These are phyloP conservation scores for Sphaerostilbella broomeana DNA, from an alignment of 2,329 filamentous ascomycete species.

Conservation along the genomic window DNA sequence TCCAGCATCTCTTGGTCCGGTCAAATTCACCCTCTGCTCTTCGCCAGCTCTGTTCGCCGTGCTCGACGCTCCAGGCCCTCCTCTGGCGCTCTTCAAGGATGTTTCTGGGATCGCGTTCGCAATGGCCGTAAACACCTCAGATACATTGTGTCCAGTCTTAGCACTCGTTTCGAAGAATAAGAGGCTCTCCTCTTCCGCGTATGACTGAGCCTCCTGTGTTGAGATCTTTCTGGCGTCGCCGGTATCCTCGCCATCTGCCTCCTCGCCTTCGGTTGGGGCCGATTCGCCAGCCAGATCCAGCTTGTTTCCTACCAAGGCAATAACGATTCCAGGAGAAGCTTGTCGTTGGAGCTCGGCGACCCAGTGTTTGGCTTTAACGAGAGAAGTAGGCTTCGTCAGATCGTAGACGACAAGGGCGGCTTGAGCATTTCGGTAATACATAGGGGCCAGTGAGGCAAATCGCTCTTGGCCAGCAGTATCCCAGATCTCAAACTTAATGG, in stretches of 20 bases:
- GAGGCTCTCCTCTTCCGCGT: conserved; percentile 89
- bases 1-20: conserved; percentile 63
- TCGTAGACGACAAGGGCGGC: conserved; percentile 98
- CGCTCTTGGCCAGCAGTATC: conserved; percentile 97
- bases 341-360: conserved; percentile 95
- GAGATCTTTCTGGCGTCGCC: conserved; percentile 80
- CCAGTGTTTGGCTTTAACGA: conserved; percentile 98
- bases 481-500: conserved; percentile 95
- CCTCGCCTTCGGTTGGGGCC: conserved; percentile 40
- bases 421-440: conserved; percentile 99
- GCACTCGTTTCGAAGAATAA: conserved; percentile 98
- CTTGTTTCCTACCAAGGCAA: conserved; percentile 95
- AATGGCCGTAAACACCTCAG: conserved; percentile 95
- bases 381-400: conserved; percentile 89
- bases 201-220: conserved; percentile 84
- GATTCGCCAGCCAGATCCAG: conserved; percentile 72
- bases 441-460: conserved; percentile 91
- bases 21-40: conserved; percentile 77
- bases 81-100: conserved; percentile 81
- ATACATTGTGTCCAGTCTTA: conserved; percentile 91
- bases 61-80: conserved; percentile 58
- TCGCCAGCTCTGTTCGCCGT: conserved; percentile 54
- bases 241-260: conserved; percentile 53
- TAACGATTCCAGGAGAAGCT: conserved; percentile 92
- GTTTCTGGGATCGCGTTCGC: conserved; percentile 97